Percentiles rank a stretch among this genome's conserved stretches.
phyloP scores from a whole-genome alignment of 805 yeast genomes.

The Metschnikowia shivogae region DNA sequence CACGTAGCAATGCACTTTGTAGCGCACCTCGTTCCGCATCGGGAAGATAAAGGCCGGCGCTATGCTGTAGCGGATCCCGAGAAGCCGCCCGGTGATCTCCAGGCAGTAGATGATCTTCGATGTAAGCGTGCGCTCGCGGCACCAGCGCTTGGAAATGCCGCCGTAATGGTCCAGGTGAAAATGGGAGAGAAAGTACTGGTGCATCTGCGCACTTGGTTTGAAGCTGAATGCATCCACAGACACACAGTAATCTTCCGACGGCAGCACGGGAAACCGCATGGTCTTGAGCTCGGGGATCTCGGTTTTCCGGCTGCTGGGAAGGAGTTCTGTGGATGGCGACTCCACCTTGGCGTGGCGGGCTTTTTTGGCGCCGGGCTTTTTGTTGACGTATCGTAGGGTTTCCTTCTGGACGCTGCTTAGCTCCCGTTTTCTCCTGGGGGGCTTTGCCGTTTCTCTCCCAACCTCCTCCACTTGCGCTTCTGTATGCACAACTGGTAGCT shows the following conservation, averaged over 20 bases:
- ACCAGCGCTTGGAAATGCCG: conserved; percentile 78
- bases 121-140: conserved; percentile 35
- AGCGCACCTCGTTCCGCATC: conserved; percentile 39
- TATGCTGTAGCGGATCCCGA: conserved; percentile 52
- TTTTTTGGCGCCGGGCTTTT: conserved; percentile 7
- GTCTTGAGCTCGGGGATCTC: conserved; percentile 55
- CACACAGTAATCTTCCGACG: conserved; percentile 32
- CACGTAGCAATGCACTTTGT: conserved; percentile 20
- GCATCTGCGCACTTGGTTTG: conserved; percentile 42
- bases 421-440: conserved; percentile 5
- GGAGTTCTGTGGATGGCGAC: conserved; percentile 8
- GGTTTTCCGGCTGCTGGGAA: conserved; percentile 16
- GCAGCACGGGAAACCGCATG: conserved; percentile 35
- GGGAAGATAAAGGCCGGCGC: conserved; percentile 43
- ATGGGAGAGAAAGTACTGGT: conserved; percentile 66
- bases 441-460: background rate
- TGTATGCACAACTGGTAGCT: no score
- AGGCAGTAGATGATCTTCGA: conserved; percentile 73
- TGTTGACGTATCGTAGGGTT: conserved; percentile 9
- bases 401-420: conserved; percentile 12
- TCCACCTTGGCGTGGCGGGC: conserved; percentile 4
- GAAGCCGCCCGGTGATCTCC: conserved; percentile 57
- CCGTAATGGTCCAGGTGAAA: conserved; percentile 95
- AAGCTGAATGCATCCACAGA: conserved; percentile 65
- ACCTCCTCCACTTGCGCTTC: no score